Conservation (phyloP, 257 asterid species). For the Voacanga thouarsii region DNA sequence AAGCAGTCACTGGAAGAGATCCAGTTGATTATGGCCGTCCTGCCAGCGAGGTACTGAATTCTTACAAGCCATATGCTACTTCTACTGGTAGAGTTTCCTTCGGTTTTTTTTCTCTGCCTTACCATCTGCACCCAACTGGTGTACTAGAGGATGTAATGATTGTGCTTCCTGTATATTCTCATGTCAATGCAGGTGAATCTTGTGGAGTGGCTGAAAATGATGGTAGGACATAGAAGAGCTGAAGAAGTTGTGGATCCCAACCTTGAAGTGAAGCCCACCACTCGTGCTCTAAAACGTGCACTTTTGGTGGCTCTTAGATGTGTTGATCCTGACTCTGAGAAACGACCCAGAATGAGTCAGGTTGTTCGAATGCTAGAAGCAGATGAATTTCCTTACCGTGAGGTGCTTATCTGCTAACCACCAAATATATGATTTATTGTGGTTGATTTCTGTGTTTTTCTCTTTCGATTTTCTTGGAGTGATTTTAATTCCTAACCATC, state of each 20-base stretch:
- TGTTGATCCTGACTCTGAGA: constrained; percentile 92
- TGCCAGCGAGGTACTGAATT: constrained; percentile 57
- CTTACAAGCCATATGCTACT: constrained; percentile 8
- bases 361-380: constrained; percentile 87
- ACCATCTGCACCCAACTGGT: neutral
- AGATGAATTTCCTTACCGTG: constrained; percentile 73
- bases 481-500: no score
- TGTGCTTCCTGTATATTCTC: constrained; percentile 3
- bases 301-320: constrained; percentile 89
- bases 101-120: neutral
- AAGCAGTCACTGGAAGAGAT: constrained; percentile 90
- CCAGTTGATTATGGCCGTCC: constrained; percentile 97
- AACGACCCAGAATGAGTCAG: constrained; percentile 91
- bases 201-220: constrained; percentile 96
- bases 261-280: constrained; percentile 66
- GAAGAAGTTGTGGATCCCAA: constrained; percentile 90
- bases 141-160: neutral
- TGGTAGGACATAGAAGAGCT: constrained; percentile 88
- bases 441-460: neutral
- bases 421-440: neutral
- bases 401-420: constrained; percentile 40
- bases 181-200: constrained; percentile 71
- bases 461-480: no score
- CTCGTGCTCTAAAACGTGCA: constrained; percentile 78
- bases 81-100: neutral